These are phyloP conservation scores for Xylaria sp. DNA, from an alignment of 2,329 filamentous ascomycete species.

Conservation along the genomic window DNA sequence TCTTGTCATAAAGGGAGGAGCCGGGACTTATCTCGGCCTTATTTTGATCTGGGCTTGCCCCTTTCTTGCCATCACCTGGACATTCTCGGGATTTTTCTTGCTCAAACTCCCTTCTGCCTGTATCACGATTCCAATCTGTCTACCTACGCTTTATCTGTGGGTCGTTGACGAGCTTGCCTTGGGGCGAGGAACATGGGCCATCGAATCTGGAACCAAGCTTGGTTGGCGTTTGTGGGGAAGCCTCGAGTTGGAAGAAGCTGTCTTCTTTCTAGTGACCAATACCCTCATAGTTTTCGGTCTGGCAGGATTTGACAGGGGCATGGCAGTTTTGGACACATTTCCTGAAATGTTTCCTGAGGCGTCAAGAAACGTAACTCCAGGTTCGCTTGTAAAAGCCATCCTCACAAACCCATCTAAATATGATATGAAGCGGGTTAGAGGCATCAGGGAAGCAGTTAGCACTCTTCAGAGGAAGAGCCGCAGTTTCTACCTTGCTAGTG, in stretches of 20 bases:
- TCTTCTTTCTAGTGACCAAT: conserved; percentile 80
- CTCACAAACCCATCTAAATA: conserved; percentile 59
- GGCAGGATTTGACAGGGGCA: conserved; percentile 74
- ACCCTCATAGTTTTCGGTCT: conserved; percentile 75
- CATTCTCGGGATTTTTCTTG: conserved; percentile 71
- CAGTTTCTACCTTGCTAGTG: conserved; percentile 79
- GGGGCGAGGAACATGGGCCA: conserved; percentile 76
- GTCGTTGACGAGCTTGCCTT: conserved; percentile 76
- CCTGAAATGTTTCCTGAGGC: conserved; percentile 65
- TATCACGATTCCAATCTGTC: conserved; percentile 67
- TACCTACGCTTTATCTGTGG: conserved; percentile 78
- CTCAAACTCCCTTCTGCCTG: conserved; percentile 67
- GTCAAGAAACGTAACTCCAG: conserved; percentile 60
- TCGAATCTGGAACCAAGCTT: conserved; percentile 74
- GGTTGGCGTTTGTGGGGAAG: conserved; percentile 70
- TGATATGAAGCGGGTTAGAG: conserved; percentile 66
- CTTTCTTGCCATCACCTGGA: conserved; percentile 73
- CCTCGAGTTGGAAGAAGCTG: conserved; percentile 77
- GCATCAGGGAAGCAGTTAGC: conserved; percentile 67
- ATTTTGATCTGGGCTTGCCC: conserved; percentile 77
- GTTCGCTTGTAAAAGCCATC: conserved; percentile 64
- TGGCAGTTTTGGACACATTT: conserved; percentile 73
- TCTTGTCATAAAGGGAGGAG: conserved; percentile 58
- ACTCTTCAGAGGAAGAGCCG: conserved; percentile 73
- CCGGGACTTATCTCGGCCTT: conserved; percentile 74